Base-by-base conservation (phyloP, 1,284 basidiomycete genomes). In the Porogramme epimiltina region DNA sequence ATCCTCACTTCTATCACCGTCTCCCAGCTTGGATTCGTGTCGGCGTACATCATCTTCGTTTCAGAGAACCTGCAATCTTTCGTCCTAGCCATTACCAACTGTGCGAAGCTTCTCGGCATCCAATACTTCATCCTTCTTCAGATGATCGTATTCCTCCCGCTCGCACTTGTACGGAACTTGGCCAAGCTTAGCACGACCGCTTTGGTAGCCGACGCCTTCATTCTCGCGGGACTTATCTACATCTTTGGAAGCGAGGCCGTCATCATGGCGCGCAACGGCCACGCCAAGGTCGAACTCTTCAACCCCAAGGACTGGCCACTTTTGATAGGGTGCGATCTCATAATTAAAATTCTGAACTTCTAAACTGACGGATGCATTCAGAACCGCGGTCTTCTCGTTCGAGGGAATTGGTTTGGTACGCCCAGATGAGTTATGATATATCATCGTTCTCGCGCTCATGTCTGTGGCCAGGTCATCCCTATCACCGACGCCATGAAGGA, bases 351-450 rank as follows among this genome's bases (percentile, higher is more conserved):
- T 37, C 6, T 23, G 6, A n/a, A 19, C 16, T 49, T 15, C 41
- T 22, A 10, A 38, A 26, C 31, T 59, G 22, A 47, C 39, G 25
- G 37, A 16, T 23, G 10, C 44, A 5, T 28, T 2, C 59, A 91
- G 93, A 22, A 98, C 97, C 16, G 96, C 96, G 3, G 96, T 99
- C 20, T 99, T 98, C 69, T 95, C 97, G 0, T 99, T 99, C 61
- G 97, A 99, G 71, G 96, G 96, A 16, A 93, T 99, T 60, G 96
- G 97, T 43, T 75, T 99, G 69, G 90, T 91, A 61, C 61, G 85
- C 70, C n/a, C 19, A 48, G 13, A 10, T 34, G 15, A 39, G 40
- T 34, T 24, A 2, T 9, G n/a, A 20, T 22, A 40, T 40, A 11
- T 44, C 24, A 15, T 50, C 18, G 33, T n/a, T 22, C 24, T 33